A percentile compares a stretch with the other conserved stretches of the same genome.
Evolutionary conservation across 768 basidiomycete species (phyloP).

Genomic region (Amylocystis lapponica): DNA sequence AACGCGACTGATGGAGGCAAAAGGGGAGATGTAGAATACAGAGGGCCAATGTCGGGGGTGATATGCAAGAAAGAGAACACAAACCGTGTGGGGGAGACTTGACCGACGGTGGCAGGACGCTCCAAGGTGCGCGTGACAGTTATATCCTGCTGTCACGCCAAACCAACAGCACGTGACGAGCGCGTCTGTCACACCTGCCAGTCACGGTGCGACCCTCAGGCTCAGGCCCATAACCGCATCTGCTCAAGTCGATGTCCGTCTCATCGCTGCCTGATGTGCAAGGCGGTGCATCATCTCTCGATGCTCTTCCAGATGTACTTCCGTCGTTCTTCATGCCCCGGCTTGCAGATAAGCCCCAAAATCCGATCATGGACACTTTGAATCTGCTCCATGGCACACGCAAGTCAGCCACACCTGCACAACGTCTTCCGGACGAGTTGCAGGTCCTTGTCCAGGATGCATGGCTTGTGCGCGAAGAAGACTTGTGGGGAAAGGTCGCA

Average conservation of each 20-base stretch:
- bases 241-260: background rate
- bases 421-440: conserved; percentile 4
- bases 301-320: conserved; percentile 10
- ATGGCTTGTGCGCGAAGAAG: background rate
- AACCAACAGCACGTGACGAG: conserved; percentile 6
- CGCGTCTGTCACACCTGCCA: conserved; percentile 1
- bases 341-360: conserved; percentile 69
- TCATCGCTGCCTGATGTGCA: background rate
- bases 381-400: conserved; percentile 19
- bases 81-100: background rate
- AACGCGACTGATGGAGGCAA: conserved; percentile 7
- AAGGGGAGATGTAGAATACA: conserved; percentile 1
- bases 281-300: background rate
- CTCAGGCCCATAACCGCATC: background rate
- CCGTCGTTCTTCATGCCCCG: conserved; percentile 53
- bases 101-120: background rate
- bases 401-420: background rate
- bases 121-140: too few relatives aligned
- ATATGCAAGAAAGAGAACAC: conserved; percentile 15
- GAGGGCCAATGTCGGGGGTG: too few relatives aligned
- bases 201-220: background rate
- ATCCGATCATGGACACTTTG: conserved; percentile 66
- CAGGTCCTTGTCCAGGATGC: conserved; percentile 5
- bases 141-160: too few relatives aligned
- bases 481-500: conserved; percentile 7